Conservation (phyloP, 1,284 basidiomycete species). For the Lignosus rhinocerotis region DNA sequence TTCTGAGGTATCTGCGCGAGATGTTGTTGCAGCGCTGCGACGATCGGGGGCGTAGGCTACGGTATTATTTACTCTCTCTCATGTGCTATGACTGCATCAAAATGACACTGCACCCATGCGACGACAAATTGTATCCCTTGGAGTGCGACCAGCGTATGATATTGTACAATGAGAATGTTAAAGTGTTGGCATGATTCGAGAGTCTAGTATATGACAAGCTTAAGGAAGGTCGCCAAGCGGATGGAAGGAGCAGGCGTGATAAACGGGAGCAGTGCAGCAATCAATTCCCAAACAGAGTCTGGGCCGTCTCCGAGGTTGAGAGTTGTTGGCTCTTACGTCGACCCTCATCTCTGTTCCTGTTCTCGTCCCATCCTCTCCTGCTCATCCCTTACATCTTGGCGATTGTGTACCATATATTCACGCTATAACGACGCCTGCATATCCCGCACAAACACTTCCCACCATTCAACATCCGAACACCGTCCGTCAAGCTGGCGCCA, state of each 20-base stretch:
- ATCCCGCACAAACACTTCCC: constrained; percentile 15
- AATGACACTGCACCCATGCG: constrained; percentile 34
- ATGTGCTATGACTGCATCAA: constrained; percentile 38
- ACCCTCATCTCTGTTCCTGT: constrained; percentile 8
- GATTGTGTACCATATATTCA: constrained; percentile 23
- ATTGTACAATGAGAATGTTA: constrained; percentile 7
- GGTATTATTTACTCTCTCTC: constrained; percentile 34
- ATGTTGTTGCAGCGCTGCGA: constrained; percentile 17
- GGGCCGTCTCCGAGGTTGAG: constrained; percentile 11
- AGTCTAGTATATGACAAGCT: not conserved
- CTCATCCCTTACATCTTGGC: constrained; percentile 9
- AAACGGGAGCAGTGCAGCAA: constrained; percentile 20
- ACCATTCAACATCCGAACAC: constrained; percentile 19
- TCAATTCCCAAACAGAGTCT: constrained; percentile 26
- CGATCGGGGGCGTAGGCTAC: constrained; percentile 35
- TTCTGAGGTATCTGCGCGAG: constrained; percentile 57
- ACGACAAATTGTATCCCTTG: constrained; percentile 6
- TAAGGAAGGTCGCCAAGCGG: not conserved
- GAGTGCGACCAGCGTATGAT: constrained; percentile 17
- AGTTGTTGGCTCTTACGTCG: constrained; percentile 17
- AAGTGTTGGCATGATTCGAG: not conserved
- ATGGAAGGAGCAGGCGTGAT: not conserved
- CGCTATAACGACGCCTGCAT: constrained; percentile 20
- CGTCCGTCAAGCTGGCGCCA: constrained; percentile 67
- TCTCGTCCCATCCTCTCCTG: constrained; percentile 7